Conservation (phyloP, 257 asterid species). For the Fraxinus pennsylvanica region DNA sequence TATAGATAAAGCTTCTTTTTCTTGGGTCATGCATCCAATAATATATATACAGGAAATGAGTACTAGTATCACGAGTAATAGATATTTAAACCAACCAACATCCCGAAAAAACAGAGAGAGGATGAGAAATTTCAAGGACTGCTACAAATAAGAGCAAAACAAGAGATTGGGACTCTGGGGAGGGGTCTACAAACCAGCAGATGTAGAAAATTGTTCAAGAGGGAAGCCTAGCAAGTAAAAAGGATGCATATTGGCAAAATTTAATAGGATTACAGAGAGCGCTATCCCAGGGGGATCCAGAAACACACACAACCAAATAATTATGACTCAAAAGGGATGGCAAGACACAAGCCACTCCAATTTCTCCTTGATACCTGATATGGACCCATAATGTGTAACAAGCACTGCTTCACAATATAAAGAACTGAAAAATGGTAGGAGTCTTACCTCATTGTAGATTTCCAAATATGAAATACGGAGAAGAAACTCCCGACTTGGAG, state of each 20-base stretch:
- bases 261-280: conserved; percentile 21
- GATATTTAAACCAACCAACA: not conserved
- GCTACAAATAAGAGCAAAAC: conserved; percentile 1
- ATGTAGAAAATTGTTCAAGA: conserved; percentile 18
- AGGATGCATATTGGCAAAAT: conserved; percentile 16
- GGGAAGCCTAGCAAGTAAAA: conserved; percentile 22
- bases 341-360: not conserved
- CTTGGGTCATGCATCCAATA: conserved; percentile 14
- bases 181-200: conserved; percentile 19
- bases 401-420: conserved; percentile 8
- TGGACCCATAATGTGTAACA: not conserved
- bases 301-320: conserved; percentile 13
- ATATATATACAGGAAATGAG: conserved; percentile 12
- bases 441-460: conserved; percentile 93
- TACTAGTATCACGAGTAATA: conserved; percentile 18
- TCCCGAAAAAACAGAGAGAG: not conserved
- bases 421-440: conserved; percentile 26
- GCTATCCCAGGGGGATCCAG: conserved; percentile 17
- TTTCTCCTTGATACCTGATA: conserved; percentile 4
- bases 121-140: not conserved
- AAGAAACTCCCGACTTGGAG: conserved; percentile 94
- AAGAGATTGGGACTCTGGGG: not conserved
- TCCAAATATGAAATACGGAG: conserved; percentile 97
- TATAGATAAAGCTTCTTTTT: conserved; percentile 23
- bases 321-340: conserved; percentile 13